These are phyloP conservation scores for Quercus agrifolia DNA, from an alignment of 306 rosid genomes.

Conservation along the genomic window DNA sequence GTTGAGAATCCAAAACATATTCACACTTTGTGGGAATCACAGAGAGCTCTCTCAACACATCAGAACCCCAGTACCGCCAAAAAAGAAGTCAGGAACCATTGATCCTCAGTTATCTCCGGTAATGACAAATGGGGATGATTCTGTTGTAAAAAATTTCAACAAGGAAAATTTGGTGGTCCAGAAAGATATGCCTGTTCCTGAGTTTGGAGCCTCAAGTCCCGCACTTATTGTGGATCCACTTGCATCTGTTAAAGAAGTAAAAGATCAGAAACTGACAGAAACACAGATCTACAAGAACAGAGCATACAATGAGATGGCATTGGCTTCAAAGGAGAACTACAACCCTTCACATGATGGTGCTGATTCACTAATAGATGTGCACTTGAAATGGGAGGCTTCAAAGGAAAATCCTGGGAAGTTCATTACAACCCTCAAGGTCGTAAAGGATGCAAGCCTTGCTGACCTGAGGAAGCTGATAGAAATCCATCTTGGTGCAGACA, in stretches of 20 bases:
- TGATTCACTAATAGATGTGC: constrained; percentile 11
- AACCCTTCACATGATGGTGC: constrained; percentile 8
- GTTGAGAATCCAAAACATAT: constrained; percentile 75
- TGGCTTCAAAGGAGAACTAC: constrained; percentile 23
- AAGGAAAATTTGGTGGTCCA: constrained; percentile 41
- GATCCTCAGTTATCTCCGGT: constrained; percentile 32
- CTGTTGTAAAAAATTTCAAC: constrained; percentile 24
- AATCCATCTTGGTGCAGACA: neutral
- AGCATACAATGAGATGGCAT: neutral
- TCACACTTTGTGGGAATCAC: constrained; percentile 90
- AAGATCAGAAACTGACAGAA: neutral
- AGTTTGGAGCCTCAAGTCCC: neutral
- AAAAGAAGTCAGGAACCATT: constrained; percentile 25
- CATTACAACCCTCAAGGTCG: neutral
- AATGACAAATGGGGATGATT: constrained; percentile 33
- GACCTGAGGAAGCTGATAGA: constrained; percentile 1
- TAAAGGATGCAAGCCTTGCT: constrained; percentile 5
- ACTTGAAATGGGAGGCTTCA: constrained; percentile 24
- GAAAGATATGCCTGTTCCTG: neutral
- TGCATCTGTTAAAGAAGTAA: neutral
- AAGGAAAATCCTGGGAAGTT: constrained; percentile 27
- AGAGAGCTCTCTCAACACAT: constrained; percentile 73
- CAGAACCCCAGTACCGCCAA: constrained; percentile 41
- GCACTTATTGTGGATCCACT: neutral
- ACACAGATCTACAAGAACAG: neutral